Evolutionary conservation across 345 rosid species (phyloP), one percentile per base, ranked within the genome.

Genomic region (Euphorbia tirucalli): DNA sequence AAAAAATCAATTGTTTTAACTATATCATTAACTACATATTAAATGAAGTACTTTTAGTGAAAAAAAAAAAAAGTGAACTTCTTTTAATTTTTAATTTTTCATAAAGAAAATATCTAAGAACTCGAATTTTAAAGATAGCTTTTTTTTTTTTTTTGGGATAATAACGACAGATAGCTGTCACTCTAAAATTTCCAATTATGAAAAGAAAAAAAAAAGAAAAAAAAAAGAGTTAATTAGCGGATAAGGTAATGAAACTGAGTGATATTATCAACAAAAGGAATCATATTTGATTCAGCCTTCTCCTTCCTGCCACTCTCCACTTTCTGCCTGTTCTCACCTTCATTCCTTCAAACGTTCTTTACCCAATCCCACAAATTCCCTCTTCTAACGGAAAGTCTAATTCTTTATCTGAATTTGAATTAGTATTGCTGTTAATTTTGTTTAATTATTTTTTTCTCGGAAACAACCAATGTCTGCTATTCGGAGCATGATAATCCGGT

Each of bases 401-500:
- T 37, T 2, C 37, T 24, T 62, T 62, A 1, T 37, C 32, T n/a
- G 37, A 37, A 62, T 18, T 62, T 35, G 2, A 43, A 43, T 11
- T 61, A 5, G 3, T 37, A 4, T 65, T 44, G 3, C 13, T n/a
- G 27, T 28, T 24, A n/a, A 46, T 3, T 25, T 24, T 24, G 52
- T 27, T 46, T 39, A 0, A 9, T 44, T 8, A 11, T 7, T 46
- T 11, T 15, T 14, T 18, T 19, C 37, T 5, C n/a, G 9, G n/a
- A 46, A 61, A 11, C 48, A 0, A 30, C 11, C 3, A 69, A 78
- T 74, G 81, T 52, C 81, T 24, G 70, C 84, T 35, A 79, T 93
- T 55, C 87, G 80, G 78, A 83, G 74, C 75, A 62, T 90, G 69
- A 73, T 74, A 30, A 43, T 52, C 71, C 68, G 81, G 68, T 74